Evolutionary conservation across 192 early-diverging fungal species (phyloP).

Genomic region (Dissophora globulifera): DNA sequence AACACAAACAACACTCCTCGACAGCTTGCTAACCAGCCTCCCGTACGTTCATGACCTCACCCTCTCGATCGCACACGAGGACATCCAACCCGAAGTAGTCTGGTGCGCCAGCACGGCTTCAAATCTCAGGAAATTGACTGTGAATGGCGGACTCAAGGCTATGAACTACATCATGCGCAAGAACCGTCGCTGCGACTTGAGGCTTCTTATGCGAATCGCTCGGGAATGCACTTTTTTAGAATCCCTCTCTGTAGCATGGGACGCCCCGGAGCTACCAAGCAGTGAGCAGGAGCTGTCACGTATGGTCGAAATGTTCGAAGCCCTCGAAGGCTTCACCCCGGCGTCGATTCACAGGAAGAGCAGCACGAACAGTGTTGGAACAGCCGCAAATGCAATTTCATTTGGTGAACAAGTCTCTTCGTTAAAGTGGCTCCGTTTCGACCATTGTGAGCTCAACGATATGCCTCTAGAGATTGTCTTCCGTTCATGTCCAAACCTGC

Average conservation of each 20-base stretch:
- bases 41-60: constrained; percentile 13
- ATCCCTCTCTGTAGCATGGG: constrained; percentile 11
- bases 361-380: no score
- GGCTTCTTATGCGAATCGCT: neutral
- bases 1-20: constrained; percentile 6
- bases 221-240: constrained; percentile 12
- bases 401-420: neutral
- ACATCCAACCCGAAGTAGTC: constrained; percentile 8
- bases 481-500: constrained; percentile 15
- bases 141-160: constrained; percentile 4
- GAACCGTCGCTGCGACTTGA: constrained; percentile 22
- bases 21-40: constrained; percentile 6
- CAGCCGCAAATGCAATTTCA: neutral
- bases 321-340: neutral
- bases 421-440: constrained; percentile 3
- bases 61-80: constrained; percentile 13
- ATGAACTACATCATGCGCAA: constrained; percentile 6
- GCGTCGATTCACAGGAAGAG: no score
- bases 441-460: neutral
- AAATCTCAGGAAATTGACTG: constrained; percentile 1
- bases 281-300: neutral
- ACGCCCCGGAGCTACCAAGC: neutral
- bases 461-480: constrained; percentile 1
- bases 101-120: constrained; percentile 9
- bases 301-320: neutral